Evolutionary conservation across 495 filamentous ascomycete species (phyloP).

Genomic region (Cercophora newfieldiana): DNA sequence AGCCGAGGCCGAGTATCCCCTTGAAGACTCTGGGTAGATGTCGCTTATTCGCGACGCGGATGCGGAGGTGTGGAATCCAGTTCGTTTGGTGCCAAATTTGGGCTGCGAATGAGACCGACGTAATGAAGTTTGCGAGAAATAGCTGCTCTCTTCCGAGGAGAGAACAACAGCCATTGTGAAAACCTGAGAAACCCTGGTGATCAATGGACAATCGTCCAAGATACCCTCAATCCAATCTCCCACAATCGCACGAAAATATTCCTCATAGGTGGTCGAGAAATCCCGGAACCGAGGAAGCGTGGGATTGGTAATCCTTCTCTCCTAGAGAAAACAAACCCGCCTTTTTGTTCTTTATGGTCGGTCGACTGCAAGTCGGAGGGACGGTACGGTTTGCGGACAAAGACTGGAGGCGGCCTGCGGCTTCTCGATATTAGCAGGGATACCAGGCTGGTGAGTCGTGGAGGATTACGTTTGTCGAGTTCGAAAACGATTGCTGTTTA

Average conservation of each 20-base stretch:
- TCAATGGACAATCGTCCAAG: constrained; percentile 28
- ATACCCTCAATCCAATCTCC: constrained; percentile 37
- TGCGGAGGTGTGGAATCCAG: constrained; percentile 42
- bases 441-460: constrained; percentile 1
- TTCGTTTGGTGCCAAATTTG: constrained; percentile 39
- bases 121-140: constrained; percentile 44
- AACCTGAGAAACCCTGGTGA: constrained; percentile 19
- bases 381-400: constrained; percentile 25
- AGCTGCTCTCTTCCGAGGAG: constrained; percentile 45
- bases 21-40: constrained; percentile 35
- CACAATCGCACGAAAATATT: constrained; percentile 17
- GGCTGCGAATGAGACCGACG: constrained; percentile 53
- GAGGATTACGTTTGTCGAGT: constrained; percentile 20
- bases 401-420: constrained; percentile 22
- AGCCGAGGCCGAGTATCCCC: constrained; percentile 42
- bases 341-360: constrained; percentile 12
- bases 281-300: background rate
- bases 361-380: constrained; percentile 14
- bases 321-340: background rate
- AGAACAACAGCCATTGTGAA: constrained; percentile 49
- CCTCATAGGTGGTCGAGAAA: constrained; percentile 30
- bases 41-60: constrained; percentile 46
- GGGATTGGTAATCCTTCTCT: constrained; percentile 3
- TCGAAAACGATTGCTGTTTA: background rate
- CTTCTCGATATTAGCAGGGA: constrained; percentile 11